Evolutionary conservation across 2,329 filamentous ascomycete genomes (phyloP).

Genomic region (Epichloe uncinata): DNA sequence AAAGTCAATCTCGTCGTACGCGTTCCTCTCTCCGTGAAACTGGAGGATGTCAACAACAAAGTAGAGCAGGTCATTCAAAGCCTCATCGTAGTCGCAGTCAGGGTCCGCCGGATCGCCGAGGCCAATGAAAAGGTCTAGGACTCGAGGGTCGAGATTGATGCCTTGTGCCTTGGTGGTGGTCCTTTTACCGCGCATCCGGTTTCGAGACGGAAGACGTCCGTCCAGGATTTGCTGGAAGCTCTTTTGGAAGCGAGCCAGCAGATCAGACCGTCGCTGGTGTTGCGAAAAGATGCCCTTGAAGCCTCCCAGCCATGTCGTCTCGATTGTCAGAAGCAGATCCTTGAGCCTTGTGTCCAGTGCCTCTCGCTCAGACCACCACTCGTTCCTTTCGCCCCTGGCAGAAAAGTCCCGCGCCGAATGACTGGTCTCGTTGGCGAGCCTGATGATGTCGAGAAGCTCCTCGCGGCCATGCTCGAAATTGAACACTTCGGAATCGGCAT

Average conservation of each 20-base stretch:
- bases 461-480: slow-evolving; percentile 66
- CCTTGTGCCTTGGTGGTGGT: slow-evolving; percentile 30
- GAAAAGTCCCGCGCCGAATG: slow-evolving; percentile 59
- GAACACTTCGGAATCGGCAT: slow-evolving; percentile 66
- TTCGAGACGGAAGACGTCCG: slow-evolving; percentile 73
- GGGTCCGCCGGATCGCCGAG: slow-evolving; percentile 60
- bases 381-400: slow-evolving; percentile 59
- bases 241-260: slow-evolving; percentile 63
- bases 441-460: slow-evolving; percentile 74
- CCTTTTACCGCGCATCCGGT: slow-evolving; percentile 43
- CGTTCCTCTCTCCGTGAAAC: slow-evolving; percentile 91
- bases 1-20: slow-evolving; percentile 96
- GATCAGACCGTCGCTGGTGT: slow-evolving; percentile 44
- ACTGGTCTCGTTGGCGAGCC: slow-evolving; percentile 69
- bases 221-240: slow-evolving; percentile 69
- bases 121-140: slow-evolving; percentile 80
- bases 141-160: slow-evolving; percentile 41
- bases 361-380: slow-evolving; percentile 85
- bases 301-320: slow-evolving; percentile 87
- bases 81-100: slow-evolving; percentile 68
- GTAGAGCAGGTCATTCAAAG: slow-evolving; percentile 83
- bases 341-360: slow-evolving; percentile 64
- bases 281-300: slow-evolving; percentile 92
- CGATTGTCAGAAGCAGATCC: slow-evolving; percentile 70
- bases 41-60: slow-evolving; percentile 94